Percentiles rank a stretch among this genome's conserved stretches.
Conservation (phyloP, 1,284 basidiomycete genomes). For the Cryptococcus sp. region DNA sequence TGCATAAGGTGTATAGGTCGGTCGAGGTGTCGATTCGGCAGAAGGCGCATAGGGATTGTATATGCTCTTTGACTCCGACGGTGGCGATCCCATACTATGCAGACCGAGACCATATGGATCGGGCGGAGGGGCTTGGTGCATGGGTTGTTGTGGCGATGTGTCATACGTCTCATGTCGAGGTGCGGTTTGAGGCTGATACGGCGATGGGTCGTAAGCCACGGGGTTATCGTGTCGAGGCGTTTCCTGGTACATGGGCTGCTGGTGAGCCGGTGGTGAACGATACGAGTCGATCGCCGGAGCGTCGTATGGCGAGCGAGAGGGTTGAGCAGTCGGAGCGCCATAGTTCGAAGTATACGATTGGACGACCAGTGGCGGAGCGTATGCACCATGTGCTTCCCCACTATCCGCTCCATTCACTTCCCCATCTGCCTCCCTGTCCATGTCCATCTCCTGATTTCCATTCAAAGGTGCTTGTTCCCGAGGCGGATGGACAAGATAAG, state of each 20-base stretch:
- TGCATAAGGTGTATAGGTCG: neutral
- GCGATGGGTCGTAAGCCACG: conserved; percentile 14
- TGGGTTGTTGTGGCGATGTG: too few species aligned
- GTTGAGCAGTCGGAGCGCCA: too few species aligned
- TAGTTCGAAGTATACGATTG: too few species aligned
- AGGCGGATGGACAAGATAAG: too few species aligned
- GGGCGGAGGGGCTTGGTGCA: neutral
- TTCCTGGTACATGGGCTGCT: neutral
- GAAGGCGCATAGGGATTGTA: conserved; percentile 11
- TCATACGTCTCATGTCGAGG: neutral
- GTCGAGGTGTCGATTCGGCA: neutral
- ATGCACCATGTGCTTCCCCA: too few species aligned
- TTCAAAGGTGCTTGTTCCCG: too few species aligned
- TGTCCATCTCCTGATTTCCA: too few species aligned
- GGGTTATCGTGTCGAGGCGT: conserved; percentile 9
- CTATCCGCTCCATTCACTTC: too few species aligned
- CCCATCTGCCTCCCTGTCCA: too few species aligned
- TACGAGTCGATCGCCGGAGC: too few species aligned
- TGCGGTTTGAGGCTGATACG: neutral
- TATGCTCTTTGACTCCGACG: neutral
- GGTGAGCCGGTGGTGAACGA: neutral
- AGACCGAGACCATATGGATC: neutral
- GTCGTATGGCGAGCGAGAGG: too few species aligned
- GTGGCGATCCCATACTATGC: neutral
- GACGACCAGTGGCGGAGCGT: too few species aligned